phyloP scores from a whole-genome alignment of 805 yeast genomes.

The Danielozyma ontarioensis region DNA sequence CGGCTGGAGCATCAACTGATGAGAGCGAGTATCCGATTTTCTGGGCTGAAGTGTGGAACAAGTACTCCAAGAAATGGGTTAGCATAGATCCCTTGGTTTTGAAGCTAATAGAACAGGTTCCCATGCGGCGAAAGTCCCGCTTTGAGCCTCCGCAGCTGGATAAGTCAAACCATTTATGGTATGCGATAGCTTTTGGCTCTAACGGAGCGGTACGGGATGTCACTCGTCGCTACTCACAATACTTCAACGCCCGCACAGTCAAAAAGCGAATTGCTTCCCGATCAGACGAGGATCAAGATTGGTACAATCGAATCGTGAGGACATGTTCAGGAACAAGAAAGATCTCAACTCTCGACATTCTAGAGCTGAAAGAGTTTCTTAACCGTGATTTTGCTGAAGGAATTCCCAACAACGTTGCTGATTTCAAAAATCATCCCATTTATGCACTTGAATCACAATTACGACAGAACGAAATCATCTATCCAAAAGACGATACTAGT shows the following conservation, averaged over 20 bases:
- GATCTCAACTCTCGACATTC: slow-evolving; percentile 37
- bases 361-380: slow-evolving; percentile 57
- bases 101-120: slow-evolving; percentile 56
- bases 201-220: slow-evolving; percentile 69
- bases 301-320: slow-evolving; percentile 53
- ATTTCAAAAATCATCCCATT: slow-evolving; percentile 81
- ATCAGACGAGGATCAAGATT: slow-evolving; percentile 47
- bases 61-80: slow-evolving; percentile 67
- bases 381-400: slow-evolving; percentile 71
- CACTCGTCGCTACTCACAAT: slow-evolving; percentile 73
- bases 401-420: slow-evolving; percentile 78
- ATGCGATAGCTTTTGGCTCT: slow-evolving; percentile 73
- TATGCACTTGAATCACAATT: slow-evolving; percentile 78
- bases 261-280: slow-evolving; percentile 62
- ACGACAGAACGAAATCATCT: slow-evolving; percentile 64
- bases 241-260: slow-evolving; percentile 68
- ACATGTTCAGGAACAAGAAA: slow-evolving; percentile 21
- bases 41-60: slow-evolving; percentile 96
- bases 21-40: slow-evolving; percentile 58
- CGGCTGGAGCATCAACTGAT: slow-evolving; percentile 3
- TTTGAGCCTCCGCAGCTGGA: slow-evolving; percentile 72
- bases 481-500: slow-evolving; percentile 50
- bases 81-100: slow-evolving; percentile 77
- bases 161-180: slow-evolving; percentile 54
- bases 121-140: slow-evolving; percentile 44